Conservation (phyloP, 768 basidiomycete species). For the Lentinula sp. region DNA sequence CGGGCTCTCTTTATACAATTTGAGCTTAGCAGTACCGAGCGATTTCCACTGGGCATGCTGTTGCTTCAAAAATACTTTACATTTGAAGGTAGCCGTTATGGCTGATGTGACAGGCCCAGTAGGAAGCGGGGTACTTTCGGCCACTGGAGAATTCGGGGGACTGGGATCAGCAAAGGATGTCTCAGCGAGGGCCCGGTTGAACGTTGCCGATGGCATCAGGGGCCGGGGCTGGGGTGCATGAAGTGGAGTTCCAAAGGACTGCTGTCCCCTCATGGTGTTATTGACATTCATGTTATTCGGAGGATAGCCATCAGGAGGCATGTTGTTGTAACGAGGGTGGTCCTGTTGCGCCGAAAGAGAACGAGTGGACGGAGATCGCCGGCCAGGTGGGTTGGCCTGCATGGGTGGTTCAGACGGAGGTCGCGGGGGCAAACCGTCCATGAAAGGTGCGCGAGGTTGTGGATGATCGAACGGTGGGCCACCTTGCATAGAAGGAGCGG, state of each 20-base stretch:
- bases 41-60: conserved; percentile 98
- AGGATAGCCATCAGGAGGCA: conserved; percentile 30
- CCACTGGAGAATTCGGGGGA: conserved; percentile 78
- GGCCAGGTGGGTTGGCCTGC: conserved; percentile 18
- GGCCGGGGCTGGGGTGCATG: conserved; percentile 42
- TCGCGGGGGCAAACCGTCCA: conserved; percentile 26
- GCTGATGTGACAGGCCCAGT: conserved; percentile 70
- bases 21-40: conserved; percentile 81
- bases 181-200: conserved; percentile 42
- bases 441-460: conserved; percentile 8
- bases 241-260: conserved; percentile 10
- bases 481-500: conserved; percentile 7
- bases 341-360: conserved; percentile 38
- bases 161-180: conserved; percentile 63
- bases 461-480: conserved; percentile 3
- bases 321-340: conserved; percentile 31
- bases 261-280: conserved; percentile 1
- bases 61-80: conserved; percentile 95
- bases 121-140: conserved; percentile 39
- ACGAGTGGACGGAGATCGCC: conserved; percentile 52
- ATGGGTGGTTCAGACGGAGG: conserved; percentile 44
- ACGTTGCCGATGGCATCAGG: conserved; percentile 58
- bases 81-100: conserved; percentile 90
- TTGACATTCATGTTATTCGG: conserved; percentile 18
- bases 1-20: conserved; percentile 79